Evolutionary conservation across 352 stramenopile species (phyloP), one percentile per base, ranked within the genome.

Genomic region (Plasmopara viticola): DNA sequence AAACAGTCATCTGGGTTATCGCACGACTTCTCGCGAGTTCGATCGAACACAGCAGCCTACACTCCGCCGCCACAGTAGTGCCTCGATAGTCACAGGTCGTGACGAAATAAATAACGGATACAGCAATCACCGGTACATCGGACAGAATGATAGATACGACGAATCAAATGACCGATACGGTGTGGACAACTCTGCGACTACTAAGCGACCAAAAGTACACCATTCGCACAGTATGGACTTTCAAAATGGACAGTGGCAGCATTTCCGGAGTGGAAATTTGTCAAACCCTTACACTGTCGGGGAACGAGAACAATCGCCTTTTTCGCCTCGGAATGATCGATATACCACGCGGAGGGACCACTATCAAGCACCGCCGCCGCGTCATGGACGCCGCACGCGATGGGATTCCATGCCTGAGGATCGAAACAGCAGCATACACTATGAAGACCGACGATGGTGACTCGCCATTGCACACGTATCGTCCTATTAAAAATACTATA

Each of bases 151-250:
- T 25, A 53, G 50, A n/a, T 74, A 64, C n/a, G 48, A 51, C 14
- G 28, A 56, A 3, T 45, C 59, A 17, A 55, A 43, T 20, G 54
- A 62, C 28, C 58, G 47, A 29, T 74, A 62, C n/a, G 55, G 53
- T 15, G 25, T 53, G 39, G 51, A 57, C 6, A 72, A 56, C 9
- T 56, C 63, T 30, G 65, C 56, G 29, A 66, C 44, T 18, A 67
- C 43, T 37, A 89, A 89, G 64, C 68, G 78, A 7, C 58, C 72
- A 5, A 83, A 82, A 56, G 62, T 90, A 28, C 54, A 80, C 37
- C 78, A 90, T 35, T 70, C 76, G 41, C 74, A 86, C 51, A 86
- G 74, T 44, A 59, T 80, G 56, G 76, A 77, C 31, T 61, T 61
- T 0, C 67, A 76, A 29, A 72, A 82, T 44, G 60, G 68, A 17